Base-by-base conservation (phyloP, 495 filamentous ascomycete genomes). In the Daldinia caldariorum region DNA sequence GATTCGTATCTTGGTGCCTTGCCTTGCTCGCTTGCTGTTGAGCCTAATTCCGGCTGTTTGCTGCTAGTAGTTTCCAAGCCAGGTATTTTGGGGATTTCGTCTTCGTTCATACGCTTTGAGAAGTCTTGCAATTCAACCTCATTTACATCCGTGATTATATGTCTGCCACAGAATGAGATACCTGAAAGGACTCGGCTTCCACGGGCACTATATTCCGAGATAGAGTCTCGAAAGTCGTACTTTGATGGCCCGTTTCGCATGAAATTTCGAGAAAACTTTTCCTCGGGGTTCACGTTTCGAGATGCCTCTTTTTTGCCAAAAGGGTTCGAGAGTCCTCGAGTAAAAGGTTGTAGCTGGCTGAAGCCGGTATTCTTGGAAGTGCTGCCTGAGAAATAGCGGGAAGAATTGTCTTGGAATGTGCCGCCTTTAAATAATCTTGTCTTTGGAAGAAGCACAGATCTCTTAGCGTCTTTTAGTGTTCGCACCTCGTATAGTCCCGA, bases 401-500 rank as follows among this genome's bases (percentile, higher is more conserved):
- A 47, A 7, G 77, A 75, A 39, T 78, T 70, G 14, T 74, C 67
- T 3, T 69, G 72, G 39, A 73, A 77, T n/a, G 70, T 76, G 41
- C 75, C 79, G 29, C 71, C 63, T 14, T 74, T 54, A 47, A 75
- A 71, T 7, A 64, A 47, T 4, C 71, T 64, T 3, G 71, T 61
- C 26, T 75, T 73, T 0, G 80, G 75, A 2, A 79, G 61, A 9
- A 77, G 67, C 20, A 78, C 45, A 0, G 69, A 65, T 14, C 73
- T 63, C 20, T 75, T 76, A 4, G 70, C 61, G 7, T 67, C 72
- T 14, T 75, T 73, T 8, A 79, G 26, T 18, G 59, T 69, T 14
- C 66, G 72, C 20, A 70, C 8, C 32, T 69, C 57, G 39, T 65
- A 71, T 6, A 57, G 16, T n/a, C 49, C 54, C 2, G 55, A 34